These are phyloP conservation scores for Colletotrichum sp. DNA, from an alignment of 2,329 filamentous ascomycete genomes.

Conservation along the genomic window DNA sequence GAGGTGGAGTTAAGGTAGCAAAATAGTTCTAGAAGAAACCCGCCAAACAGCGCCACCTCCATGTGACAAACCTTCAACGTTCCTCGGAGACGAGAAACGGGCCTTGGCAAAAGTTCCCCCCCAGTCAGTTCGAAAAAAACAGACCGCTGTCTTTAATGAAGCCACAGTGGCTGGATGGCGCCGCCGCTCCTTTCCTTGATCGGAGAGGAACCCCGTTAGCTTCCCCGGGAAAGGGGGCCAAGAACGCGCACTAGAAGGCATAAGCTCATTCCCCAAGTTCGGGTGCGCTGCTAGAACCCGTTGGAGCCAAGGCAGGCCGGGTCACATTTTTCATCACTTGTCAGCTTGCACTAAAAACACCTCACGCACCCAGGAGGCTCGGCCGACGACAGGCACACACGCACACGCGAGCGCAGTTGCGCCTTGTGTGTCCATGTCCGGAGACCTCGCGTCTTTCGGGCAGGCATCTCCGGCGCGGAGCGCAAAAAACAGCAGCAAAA, in stretches of 20 bases:
- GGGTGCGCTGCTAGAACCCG: background rate
- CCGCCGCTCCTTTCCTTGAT: background rate
- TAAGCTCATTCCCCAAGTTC: constrained; percentile 1
- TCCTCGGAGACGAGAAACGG: background rate
- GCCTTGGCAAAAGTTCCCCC: background rate
- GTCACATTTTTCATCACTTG: background rate
- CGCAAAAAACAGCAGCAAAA: background rate
- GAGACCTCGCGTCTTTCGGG: constrained; percentile 2
- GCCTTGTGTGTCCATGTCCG: background rate
- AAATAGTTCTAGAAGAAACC: background rate
- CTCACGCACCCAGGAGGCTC: background rate
- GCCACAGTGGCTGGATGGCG: constrained; percentile 3
- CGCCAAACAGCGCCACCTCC: background rate
- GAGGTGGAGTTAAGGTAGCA: background rate
- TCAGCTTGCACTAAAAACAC: background rate
- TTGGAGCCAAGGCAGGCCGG: background rate
- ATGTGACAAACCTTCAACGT: background rate
- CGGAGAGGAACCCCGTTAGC: background rate
- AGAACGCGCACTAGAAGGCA: background rate
- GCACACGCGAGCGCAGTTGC: background rate
- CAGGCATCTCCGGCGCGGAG: constrained; percentile 5
- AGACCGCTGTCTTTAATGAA: background rate
- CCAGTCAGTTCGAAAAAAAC: background rate
- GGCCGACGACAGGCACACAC: background rate
- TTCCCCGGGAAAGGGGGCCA: background rate